Evolutionary conservation across 2,329 filamentous ascomycete species (phyloP).

Genomic region (Nakataea oryzae): DNA sequence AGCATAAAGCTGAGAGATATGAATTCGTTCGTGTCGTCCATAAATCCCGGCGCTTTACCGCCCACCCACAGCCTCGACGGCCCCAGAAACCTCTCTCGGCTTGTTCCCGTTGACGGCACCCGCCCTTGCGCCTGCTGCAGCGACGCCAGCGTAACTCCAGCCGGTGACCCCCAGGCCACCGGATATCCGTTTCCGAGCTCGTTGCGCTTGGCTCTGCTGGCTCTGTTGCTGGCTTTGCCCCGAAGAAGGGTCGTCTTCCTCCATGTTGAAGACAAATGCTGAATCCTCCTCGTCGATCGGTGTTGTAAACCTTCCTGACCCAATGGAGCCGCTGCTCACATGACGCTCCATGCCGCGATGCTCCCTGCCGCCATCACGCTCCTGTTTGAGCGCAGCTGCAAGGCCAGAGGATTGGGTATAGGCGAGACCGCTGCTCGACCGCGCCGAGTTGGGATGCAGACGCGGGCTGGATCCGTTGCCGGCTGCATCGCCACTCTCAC

Average conservation of each 20-base stretch:
- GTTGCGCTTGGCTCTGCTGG: slow-evolving; percentile 7
- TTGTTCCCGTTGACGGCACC: slow-evolving; percentile 1
- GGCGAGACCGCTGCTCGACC: slow-evolving; percentile 26
- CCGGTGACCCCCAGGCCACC: slow-evolving; percentile 13
- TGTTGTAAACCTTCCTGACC: slow-evolving; percentile 50
- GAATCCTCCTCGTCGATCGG: slow-evolving; percentile 57
- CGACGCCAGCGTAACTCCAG: slow-evolving; percentile 21
- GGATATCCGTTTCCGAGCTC: slow-evolving; percentile 6
- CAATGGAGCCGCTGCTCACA: slow-evolving; percentile 48
- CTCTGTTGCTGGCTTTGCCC: slow-evolving; percentile 16
- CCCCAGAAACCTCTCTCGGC: neutral
- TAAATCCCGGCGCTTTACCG: neutral
- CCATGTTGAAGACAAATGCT: slow-evolving; percentile 56
- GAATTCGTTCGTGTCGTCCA: neutral
- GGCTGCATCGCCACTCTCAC: slow-evolving; percentile 23
- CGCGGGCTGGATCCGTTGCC: slow-evolving; percentile 32
- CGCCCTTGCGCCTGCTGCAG: slow-evolving; percentile 7
- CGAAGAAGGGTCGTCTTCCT: slow-evolving; percentile 46
- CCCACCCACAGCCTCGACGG: neutral
- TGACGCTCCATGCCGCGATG: slow-evolving; percentile 42
- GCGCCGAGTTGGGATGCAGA: slow-evolving; percentile 37
- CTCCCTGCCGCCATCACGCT: slow-evolving; percentile 24
- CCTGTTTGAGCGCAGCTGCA: neutral
- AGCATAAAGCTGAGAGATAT: neutral
- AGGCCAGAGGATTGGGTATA: slow-evolving; percentile 7